These are phyloP conservation scores for Beauveria pseudobassiana DNA, from an alignment of 2,329 filamentous ascomycete genomes.

Conservation along the genomic window DNA sequence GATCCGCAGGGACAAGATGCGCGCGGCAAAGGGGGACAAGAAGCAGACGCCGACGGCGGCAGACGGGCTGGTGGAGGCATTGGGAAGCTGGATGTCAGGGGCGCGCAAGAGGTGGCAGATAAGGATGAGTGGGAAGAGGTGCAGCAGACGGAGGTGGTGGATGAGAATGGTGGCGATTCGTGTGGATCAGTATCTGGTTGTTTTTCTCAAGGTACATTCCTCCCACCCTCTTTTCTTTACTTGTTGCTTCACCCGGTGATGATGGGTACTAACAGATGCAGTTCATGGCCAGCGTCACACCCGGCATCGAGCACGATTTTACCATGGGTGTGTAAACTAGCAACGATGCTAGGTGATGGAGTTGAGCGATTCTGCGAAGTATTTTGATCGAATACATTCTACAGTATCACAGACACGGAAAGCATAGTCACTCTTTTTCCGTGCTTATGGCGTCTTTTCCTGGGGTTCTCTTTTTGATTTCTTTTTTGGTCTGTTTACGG, in stretches of 20 bases:
- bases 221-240: too few relatives aligned
- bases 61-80: slow-evolving; percentile 81
- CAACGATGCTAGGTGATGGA: neutral
- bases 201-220: slow-evolving; percentile 86
- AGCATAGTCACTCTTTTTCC: neutral
- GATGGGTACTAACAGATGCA: slow-evolving; percentile 24
- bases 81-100: slow-evolving; percentile 52
- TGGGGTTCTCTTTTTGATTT: neutral
- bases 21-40: slow-evolving; percentile 27
- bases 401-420: neutral
- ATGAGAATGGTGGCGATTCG: slow-evolving; percentile 70
- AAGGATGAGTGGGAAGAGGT: slow-evolving; percentile 61
- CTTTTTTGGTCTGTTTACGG: neutral
- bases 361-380: neutral
- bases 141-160: slow-evolving; percentile 45
- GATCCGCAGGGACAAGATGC: slow-evolving; percentile 75
- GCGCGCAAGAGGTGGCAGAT: slow-evolving; percentile 28
- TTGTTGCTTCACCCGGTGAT: neutral
- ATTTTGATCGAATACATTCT: neutral
- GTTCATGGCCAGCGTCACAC: slow-evolving; percentile 85
- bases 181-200: slow-evolving; percentile 82
- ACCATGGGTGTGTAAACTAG: slow-evolving; percentile 78
- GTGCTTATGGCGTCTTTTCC: neutral
- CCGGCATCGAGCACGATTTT: slow-evolving; percentile 95
- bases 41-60: slow-evolving; percentile 38